Base-by-base conservation (phyloP, 2,329 filamentous ascomycete species). In the Cercospora zeina region DNA sequence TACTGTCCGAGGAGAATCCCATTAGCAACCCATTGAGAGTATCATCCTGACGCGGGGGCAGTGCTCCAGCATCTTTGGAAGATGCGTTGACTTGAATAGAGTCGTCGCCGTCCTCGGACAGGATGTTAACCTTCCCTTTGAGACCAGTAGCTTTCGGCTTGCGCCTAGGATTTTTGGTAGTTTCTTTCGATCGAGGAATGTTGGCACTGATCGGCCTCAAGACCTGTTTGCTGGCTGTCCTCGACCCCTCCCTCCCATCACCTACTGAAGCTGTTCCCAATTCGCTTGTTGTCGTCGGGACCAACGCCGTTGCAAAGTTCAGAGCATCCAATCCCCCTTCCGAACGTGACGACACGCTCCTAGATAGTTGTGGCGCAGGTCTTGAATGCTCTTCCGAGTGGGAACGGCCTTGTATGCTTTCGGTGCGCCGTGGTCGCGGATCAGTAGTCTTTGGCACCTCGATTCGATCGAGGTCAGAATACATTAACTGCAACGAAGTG, bases 101-200 rank as follows among this genome's bases (percentile, higher is more conserved):
- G 6, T 63, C 59, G 36, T 68, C 71, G 49, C 70, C 70, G 60
- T 69, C 71, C 59, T 74, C 72, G 10, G 72, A 72, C 10, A 74
- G 61, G 30, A 72, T 47, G 8, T 56, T 62, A 27, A 68, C 62
- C 45, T 70, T 68, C 36, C 65, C 63, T 39, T 57, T 57, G 19
- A 62, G 51, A 31, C 64, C 63, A 37, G 54, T 63, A 9, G 64
- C 59, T 54, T 51, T 63, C 19, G 53, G 24, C 54, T 63, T 65
- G 13, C 47, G n/a, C 42, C 58, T 63, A 11, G 58, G 14, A 19
- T 58, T 60, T 16, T 30, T 36, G 39, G 47, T 16, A 30, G 24
- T 50, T 24, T 36, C 34, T 58, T 47, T 54, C 50, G 57, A 33
- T 19, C 59, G 45, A 4, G 68, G 65, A 21, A 71, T 59, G 58